Percentiles rank a stretch among this genome's conserved stretches.
Conservation (phyloP, 805 yeast genomes). For the Myxozyma neotropica region DNA sequence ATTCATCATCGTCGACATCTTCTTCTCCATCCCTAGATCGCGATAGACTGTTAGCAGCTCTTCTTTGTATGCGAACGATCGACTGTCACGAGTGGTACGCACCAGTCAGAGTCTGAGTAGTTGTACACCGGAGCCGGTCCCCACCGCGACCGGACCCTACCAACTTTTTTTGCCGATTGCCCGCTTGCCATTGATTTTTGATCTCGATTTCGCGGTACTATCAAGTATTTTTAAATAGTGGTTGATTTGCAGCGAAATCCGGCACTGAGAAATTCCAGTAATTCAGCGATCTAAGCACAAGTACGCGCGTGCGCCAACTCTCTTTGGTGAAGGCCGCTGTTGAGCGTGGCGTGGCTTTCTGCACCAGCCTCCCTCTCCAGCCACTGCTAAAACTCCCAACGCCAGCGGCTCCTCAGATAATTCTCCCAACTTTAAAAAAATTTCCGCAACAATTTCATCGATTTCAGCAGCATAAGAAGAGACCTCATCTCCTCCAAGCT, state of each 20-base stretch:
- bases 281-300: no score
- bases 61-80: not conserved
- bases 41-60: not conserved
- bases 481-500: no score
- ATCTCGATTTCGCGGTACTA: no score
- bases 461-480: not conserved
- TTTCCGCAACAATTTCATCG: not conserved
- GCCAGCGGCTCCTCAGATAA: not conserved
- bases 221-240: no score
- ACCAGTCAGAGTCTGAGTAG: conserved; percentile 5
- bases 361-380: not conserved
- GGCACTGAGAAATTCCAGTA: no score
- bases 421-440: conserved; percentile 4
- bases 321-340: no score
- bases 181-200: not conserved
- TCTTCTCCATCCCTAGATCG: conserved; percentile 3
- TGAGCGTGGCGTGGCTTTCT: not conserved
- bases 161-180: not conserved
- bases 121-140: conserved; percentile 4
- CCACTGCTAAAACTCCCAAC: conserved; percentile 13
- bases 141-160: conserved; percentile 7
- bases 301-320: no score
- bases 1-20: not conserved
- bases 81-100: not conserved
- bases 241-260: no score